Base-by-base conservation (phyloP, 164 flowering plant species). In the Magnolia kwangsiensis region DNA sequence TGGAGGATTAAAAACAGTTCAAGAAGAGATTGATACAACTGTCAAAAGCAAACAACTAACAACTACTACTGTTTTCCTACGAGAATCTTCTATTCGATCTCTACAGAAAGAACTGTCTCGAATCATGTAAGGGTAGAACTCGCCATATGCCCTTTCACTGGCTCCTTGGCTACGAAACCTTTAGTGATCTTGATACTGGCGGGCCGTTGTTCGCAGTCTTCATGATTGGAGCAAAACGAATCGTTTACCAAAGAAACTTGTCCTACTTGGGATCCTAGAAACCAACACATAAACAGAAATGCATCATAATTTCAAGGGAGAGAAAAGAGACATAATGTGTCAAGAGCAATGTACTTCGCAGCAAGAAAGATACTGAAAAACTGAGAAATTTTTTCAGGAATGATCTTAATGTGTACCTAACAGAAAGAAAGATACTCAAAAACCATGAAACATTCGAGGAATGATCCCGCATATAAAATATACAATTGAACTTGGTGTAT, bases 131-230 rank as follows among this genome's bases (percentile, higher is more conserved):
- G 80, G 78, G 80, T 78, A 80, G 85, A 85, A 90, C 97, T 92
- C 88, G 83, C 98, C 98, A 89, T 90, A 73, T 90, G 99, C 81
- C 96, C 96, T 87, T 89, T 91, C 76, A 94, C 93, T 72, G 87
- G 89, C 88, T 96, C 99, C 91, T 90, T 96, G 71, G 98, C 99
- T 50, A 83, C 76, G 86, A 91, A 91, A 78, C 98, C 94, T 89
- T 94, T 92, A 72, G 91, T 94, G 83, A 88, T 76, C 86, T 90
- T 94, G 86, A 94, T 91, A 74, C 85, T 87, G 51, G 81, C 77
- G 49, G 84, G 79, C 8, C 98, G 92, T 21, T 82, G 79, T 49
- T 76, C 83, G 73, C 97, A 94, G 4, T 87, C 89, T 37, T 86
- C 94, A 78, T 92, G 93, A 79, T 88, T 85, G 13, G 84, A 81